Percentiles rank a stretch among this genome's conserved stretches.
phyloP scores from a whole-genome alignment of 352 stramenopile genomes.

The Phytopythium montanum region DNA sequence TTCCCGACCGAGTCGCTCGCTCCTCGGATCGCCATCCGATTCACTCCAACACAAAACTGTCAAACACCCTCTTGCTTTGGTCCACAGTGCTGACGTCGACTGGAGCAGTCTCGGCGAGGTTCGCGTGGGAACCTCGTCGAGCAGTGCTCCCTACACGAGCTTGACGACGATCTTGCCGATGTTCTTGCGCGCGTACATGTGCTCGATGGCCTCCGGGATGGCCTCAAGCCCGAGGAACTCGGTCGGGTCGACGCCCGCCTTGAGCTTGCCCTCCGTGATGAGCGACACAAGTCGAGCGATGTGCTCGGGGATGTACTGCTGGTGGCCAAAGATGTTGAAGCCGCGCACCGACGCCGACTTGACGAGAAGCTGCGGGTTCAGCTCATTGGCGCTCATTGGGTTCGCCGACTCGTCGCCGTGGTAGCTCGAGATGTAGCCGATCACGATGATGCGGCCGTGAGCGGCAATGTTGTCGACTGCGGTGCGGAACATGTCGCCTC shows the following conservation, averaged over 20 bases:
- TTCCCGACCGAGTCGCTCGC: too few relatives aligned
- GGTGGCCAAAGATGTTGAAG: constrained; percentile 45
- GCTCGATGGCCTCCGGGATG: constrained; percentile 59
- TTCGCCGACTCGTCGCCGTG: too few relatives aligned
- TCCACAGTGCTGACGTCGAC: too few relatives aligned
- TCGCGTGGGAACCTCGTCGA: too few relatives aligned
- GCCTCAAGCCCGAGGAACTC: constrained; percentile 56
- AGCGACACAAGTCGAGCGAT: constrained; percentile 40
- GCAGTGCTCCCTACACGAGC: too few relatives aligned
- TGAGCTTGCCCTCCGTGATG: constrained; percentile 46
- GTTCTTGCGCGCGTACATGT: constrained; percentile 76
- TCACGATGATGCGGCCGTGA: constrained; percentile 22
- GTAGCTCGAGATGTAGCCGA: constrained; percentile 26
- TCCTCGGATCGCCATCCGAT: too few relatives aligned
- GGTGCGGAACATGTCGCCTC: constrained; percentile 28
- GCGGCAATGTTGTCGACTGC: constrained; percentile 27
- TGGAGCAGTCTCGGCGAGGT: too few relatives aligned
- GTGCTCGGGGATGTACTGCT: constrained; percentile 33
- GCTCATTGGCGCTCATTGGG: constrained; percentile 14
- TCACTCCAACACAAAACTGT: too few relatives aligned
- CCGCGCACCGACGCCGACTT: constrained; percentile 41
- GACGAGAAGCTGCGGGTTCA: constrained; percentile 29
- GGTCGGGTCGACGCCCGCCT: constrained; percentile 38
- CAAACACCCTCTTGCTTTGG: too few relatives aligned
- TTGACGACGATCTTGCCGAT: constrained; percentile 83